A percentile compares a stretch with the other conserved stretches of the same genome.
Evolutionary conservation across 108 stramenopile species (phyloP).

Genomic region (Nannochloropsis oceanica): DNA sequence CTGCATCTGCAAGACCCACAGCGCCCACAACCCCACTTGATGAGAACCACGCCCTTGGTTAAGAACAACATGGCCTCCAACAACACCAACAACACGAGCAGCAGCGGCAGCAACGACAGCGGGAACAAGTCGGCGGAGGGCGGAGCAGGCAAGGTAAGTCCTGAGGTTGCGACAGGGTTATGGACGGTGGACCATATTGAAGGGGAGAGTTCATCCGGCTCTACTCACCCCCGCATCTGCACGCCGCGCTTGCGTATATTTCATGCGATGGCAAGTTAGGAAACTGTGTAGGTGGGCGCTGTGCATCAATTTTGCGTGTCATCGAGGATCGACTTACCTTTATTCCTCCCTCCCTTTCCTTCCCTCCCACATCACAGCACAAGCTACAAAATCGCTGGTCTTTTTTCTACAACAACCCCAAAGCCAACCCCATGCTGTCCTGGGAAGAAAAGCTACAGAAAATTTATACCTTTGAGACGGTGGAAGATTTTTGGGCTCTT

Average conservation of each 20-base stretch:
- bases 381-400: background rate
- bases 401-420: background rate
- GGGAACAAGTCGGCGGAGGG: background rate
- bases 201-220: background rate
- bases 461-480: background rate
- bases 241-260: background rate
- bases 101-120: background rate
- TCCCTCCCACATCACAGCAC: background rate
- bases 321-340: too few species aligned
- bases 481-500: background rate
- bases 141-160: background rate
- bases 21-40: background rate
- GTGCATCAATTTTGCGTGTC: too few species aligned
- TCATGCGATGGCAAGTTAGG: too few species aligned
- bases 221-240: background rate
- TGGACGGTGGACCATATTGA: background rate
- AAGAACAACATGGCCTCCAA: background rate
- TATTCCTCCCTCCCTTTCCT: too few species aligned
- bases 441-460: background rate
- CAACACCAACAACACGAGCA: too few species aligned
- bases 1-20: too few species aligned
- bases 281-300: too few species aligned
- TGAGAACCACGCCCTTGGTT: background rate
- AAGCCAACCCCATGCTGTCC: background rate
- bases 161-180: background rate